These are phyloP conservation scores for Melampsora abietis-canadensis DNA, from an alignment of 1,284 basidiomycete species.

Conservation along the genomic window DNA sequence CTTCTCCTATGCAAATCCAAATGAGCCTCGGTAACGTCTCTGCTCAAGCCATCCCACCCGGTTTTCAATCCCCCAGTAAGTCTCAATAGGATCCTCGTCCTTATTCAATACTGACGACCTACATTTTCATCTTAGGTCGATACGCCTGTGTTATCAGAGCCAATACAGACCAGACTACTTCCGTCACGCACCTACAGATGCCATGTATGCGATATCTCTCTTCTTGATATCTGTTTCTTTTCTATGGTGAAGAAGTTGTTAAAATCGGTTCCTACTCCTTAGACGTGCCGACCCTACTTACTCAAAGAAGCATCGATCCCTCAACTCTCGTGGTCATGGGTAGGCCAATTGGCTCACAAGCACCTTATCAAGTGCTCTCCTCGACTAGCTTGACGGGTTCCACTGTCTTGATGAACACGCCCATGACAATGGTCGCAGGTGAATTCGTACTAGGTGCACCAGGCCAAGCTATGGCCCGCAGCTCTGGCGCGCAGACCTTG, in stretches of 20 bases:
- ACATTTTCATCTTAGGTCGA: neutral
- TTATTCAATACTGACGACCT: neutral
- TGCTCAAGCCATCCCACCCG: neutral
- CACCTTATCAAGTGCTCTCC: slow-evolving; percentile 20
- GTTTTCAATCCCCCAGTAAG: slow-evolving; percentile 31
- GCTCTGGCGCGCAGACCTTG: neutral
- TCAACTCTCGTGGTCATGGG: neutral
- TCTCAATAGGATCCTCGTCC: neutral
- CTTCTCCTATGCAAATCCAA: slow-evolving; percentile 18
- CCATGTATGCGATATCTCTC: slow-evolving; percentile 9
- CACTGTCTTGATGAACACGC: slow-evolving; percentile 28
- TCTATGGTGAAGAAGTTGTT: neutral
- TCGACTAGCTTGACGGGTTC: slow-evolving; percentile 10
- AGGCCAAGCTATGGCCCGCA: neutral
- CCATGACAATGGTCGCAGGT: slow-evolving; percentile 16
- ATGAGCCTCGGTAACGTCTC: slow-evolving; percentile 7
- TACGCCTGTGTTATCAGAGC: slow-evolving; percentile 17
- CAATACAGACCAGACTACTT: neutral
- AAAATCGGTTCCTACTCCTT: neutral
- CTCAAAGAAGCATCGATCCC: slow-evolving; percentile 7
- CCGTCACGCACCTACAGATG: slow-evolving; percentile 20
- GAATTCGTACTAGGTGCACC: slow-evolving; percentile 19
- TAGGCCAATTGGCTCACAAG: slow-evolving; percentile 9
- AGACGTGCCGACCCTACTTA: slow-evolving; percentile 29
- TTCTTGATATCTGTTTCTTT: neutral